Evolutionary conservation across 1,139 yeast genomes (phyloP), one percentile per base, ranked within the genome.

Genomic region (Lodderomyces metapsilosis): DNA sequence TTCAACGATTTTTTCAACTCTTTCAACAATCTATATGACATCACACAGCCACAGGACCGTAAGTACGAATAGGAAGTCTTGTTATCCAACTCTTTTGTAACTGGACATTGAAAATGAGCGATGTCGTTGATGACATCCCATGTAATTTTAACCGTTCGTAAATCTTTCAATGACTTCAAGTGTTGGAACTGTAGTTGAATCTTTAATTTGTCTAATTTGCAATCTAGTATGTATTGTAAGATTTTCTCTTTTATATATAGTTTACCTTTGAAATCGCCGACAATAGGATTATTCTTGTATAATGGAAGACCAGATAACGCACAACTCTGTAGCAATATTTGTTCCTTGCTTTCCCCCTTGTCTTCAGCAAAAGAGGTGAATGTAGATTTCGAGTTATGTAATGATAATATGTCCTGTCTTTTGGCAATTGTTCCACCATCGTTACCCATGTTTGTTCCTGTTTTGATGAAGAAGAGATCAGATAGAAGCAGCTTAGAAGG

Each of bases 231-330:
- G 56, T 74, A 71, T 52, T 83, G 84, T 11, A 89, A 52, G 0
- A 87, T 59, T 28, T 82, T 66, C 47, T 84, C 89, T 51, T 86
- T 87, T 49, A 82, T 77, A 58, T 78, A 86, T n/a, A 89, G 54
- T 27, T 68, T 59, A 0, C 97, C 97, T 44, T 65, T 66, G 56
- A 71, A 84, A 61, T 88, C 96, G 23, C 89, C 78, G 5, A 84
- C 87, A 3, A 88, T 66, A 4, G 62, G 87, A 7, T 44, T 47
- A 9, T 43, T 44, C 11, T 44, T 44, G 37, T 50, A 38, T 7
- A 71, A 49, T 1, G 68, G 60, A 11, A 62, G 52, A 7, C 63
- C 56, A 2, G 71, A 57, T 16, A 68, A 38, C 12, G 57, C 54
- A 47, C 76, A 71, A 22, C 36, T 37, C 10, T 37, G 40, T 22